These are phyloP conservation scores for Sophora flavescens DNA, from an alignment of 306 rosid genomes.

Conservation along the genomic window DNA sequence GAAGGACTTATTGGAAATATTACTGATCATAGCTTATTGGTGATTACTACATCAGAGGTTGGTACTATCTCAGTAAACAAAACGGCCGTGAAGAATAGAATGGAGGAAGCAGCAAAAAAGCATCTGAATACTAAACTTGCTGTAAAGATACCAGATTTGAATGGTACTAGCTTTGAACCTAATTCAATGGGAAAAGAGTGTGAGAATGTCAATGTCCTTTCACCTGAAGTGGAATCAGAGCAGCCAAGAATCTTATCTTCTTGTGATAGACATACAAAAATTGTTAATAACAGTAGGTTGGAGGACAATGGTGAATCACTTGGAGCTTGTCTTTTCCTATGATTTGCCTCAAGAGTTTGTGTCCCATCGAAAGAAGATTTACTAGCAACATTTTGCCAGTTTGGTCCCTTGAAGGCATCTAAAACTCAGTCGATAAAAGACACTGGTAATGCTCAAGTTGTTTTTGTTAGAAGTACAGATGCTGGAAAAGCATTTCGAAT, in stretches of 20 bases:
- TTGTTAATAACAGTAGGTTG: constrained; percentile 36
- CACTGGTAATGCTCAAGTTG: too few species aligned
- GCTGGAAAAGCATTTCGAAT: too few species aligned
- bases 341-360: too few species aligned
- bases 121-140: constrained; percentile 41
- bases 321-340: too few species aligned
- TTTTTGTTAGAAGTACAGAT: too few species aligned
- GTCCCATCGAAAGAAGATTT: too few species aligned
- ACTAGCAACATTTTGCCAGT: too few species aligned
- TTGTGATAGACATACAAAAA: constrained; percentile 40
- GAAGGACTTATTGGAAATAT: constrained; percentile 27
- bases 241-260: constrained; percentile 42
- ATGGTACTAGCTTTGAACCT: constrained; percentile 56
- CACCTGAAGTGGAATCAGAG: constrained; percentile 44
- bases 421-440: too few species aligned
- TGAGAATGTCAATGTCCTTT: constrained; percentile 46
- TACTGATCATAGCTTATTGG: constrained; percentile 12
- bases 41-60: constrained; percentile 32
- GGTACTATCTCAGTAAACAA: constrained; percentile 20
- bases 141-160: constrained; percentile 73
- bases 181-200: constrained; percentile 47
- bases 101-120: constrained; percentile 40
- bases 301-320: constrained; percentile 55
- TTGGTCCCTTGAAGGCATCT: too few species aligned
- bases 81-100: constrained; percentile 41